Evolutionary conservation across 2,329 filamentous ascomycete species (phyloP).

Genomic region (Penicillium sp.): DNA sequence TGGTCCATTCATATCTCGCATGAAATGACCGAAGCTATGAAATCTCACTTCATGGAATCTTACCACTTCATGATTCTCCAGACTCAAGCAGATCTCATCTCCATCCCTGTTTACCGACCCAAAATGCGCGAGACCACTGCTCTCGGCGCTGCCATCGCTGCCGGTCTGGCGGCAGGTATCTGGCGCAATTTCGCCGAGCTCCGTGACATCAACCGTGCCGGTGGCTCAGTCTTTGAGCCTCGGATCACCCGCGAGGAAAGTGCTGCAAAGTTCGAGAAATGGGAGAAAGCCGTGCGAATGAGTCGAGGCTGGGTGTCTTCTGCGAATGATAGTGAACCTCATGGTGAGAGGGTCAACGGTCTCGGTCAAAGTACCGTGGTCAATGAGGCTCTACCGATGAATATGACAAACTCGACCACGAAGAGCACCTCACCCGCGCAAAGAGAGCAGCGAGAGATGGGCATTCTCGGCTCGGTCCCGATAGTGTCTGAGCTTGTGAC

Average conservation of each 20-base stretch:
- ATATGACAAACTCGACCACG: not conserved
- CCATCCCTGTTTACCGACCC: constrained; percentile 75
- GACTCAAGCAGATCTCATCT: constrained; percentile 78
- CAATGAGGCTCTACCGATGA: not conserved
- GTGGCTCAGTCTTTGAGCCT: constrained; percentile 65
- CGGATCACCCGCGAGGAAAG: constrained; percentile 51
- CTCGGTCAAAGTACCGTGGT: not conserved
- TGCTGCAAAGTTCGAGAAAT: constrained; percentile 56
- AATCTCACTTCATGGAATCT: not conserved
- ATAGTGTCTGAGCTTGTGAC: constrained; percentile 11
- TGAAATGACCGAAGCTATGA: too few relatives aligned
- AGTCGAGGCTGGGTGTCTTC: constrained; percentile 57
- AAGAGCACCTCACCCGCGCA: not conserved
- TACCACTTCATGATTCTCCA: not conserved
- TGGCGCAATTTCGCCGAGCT: constrained; percentile 72
- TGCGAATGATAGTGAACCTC: not conserved
- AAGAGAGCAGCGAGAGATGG: not conserved
- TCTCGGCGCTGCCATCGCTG: constrained; percentile 83
- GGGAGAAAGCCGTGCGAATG: constrained; percentile 71
- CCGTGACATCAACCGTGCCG: constrained; percentile 62
- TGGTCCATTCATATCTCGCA: too few relatives aligned
- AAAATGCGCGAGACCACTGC: constrained; percentile 88
- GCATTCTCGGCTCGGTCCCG: not conserved
- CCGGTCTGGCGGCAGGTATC: constrained; percentile 70
- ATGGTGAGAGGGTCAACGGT: not conserved